Base-by-base conservation (phyloP, 768 basidiomycete species). In the Mycena leptocephala region DNA sequence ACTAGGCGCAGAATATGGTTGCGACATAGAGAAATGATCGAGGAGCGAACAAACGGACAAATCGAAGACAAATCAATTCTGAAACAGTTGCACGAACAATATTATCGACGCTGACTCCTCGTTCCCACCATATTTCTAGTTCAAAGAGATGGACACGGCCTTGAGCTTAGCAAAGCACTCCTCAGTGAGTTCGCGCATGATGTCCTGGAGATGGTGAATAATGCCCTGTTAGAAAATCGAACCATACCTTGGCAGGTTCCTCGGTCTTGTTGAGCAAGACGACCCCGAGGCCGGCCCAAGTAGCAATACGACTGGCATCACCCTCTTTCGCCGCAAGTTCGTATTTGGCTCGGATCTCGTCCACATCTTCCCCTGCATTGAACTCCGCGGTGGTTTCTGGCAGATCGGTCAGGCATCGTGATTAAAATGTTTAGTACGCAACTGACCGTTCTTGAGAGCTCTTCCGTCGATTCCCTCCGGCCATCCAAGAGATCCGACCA, bases 401-500 rank as follows among this genome's bases (percentile, higher is more conserved):
- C 24, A 32, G 9, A 59, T 33, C 13, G 55, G 32, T 16, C n/a
- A n/a, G n/a, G n/a, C n/a, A n/a, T n/a, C 7, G 35, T 37, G 35
- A 37, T 6, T 13, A 13, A 6, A 37, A 6, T 6, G 6, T 13
- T 37, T 37, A n/a, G 35, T 37, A 13, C 35, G 35, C 32, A 51
- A 67, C 65, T 67, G 16, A 67, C 65, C 5, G 32, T 67, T 67
- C 43, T 51, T 46, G 20, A 67, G 30, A 3, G 65, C 65, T 26
- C 65, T 46, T 35, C 65, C 65, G 48, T 67, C 65, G 24, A 67
- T 67, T 5, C 65, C 65, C 46, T 51, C 32, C 4, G 65, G 65
- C 65, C 65, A 67, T 22, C 46, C 65, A 26, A 67, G 41, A 28
- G 46, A 51, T 28, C 65, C 65, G 22, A 67, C 65, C 65, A 67